phyloP scores from a whole-genome alignment of 2,329 filamentous ascomycete species.

The Mycosphaerella sp. region DNA sequence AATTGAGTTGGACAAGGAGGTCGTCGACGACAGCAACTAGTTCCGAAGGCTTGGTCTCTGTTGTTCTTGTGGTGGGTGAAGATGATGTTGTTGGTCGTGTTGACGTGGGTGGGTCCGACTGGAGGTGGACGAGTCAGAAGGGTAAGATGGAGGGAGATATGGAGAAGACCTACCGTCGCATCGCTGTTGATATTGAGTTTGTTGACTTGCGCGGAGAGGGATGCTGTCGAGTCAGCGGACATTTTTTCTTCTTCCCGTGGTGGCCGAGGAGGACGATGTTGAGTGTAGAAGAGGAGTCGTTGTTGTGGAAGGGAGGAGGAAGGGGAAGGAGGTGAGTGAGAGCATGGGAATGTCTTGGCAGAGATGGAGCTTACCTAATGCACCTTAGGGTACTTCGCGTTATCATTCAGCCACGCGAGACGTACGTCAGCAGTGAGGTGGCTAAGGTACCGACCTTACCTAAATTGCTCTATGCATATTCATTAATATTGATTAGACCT shows the following conservation, averaged over 20 bases:
- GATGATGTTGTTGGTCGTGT: neutral
- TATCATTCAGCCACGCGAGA: too few relatives aligned
- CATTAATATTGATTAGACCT: too few relatives aligned
- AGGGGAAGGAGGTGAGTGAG: too few relatives aligned
- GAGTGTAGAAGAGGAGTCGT: neutral
- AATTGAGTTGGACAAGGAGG: slow-evolving; percentile 72
- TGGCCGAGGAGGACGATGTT: neutral
- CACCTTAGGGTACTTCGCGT: too few relatives aligned
- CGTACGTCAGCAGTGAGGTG: too few relatives aligned
- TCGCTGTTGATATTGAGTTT: slow-evolving; percentile 18
- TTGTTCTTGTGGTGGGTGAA: neutral
- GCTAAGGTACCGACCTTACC: too few relatives aligned
- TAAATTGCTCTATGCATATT: too few relatives aligned
- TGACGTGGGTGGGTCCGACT: neutral
- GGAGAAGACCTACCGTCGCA: neutral
- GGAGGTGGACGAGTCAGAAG: neutral
- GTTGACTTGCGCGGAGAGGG: slow-evolving; percentile 25
- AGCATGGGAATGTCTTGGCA: neutral
- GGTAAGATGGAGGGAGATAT: neutral
- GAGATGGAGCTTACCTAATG: too few relatives aligned
- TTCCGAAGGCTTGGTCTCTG: slow-evolving; percentile 50
- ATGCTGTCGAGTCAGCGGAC: slow-evolving; percentile 17
- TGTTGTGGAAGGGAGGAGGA: neutral
- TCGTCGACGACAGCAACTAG: slow-evolving; percentile 78
- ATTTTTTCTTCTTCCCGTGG: neutral